These are phyloP conservation scores for Claviceps maximensis DNA, from an alignment of 2,329 filamentous ascomycete species.

Conservation along the genomic window DNA sequence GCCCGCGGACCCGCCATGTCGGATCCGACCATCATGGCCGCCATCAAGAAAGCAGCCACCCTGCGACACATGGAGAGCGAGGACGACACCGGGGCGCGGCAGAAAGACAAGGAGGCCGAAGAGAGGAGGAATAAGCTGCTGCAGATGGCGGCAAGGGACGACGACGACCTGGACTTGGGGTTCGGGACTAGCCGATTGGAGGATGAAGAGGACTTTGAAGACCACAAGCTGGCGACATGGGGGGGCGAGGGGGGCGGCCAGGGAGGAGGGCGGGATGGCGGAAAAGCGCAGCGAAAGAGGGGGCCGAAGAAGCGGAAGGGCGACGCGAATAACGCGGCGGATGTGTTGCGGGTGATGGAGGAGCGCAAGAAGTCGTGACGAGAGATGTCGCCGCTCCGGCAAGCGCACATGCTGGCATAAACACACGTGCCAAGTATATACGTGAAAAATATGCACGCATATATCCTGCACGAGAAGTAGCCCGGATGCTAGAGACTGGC, in stretches of 20 bases:
- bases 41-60: conserved; percentile 70
- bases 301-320: conserved; percentile 65
- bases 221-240: conserved; percentile 54
- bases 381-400: not conserved
- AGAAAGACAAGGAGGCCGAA: conserved; percentile 42
- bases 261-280: conserved; percentile 28
- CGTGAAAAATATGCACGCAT: no score
- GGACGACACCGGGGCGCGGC: conserved; percentile 21
- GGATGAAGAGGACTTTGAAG: conserved; percentile 74
- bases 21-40: conserved; percentile 70
- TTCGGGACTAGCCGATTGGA: conserved; percentile 81
- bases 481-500: no score
- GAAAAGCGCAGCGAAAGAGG: conserved; percentile 48
- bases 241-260: conserved; percentile 37
- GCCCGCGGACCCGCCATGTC: conserved; percentile 40
- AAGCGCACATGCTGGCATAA: no score
- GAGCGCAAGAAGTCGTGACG: conserved; percentile 28
- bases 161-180: conserved; percentile 85
- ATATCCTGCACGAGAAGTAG: no score
- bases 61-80: conserved; percentile 36
- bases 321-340: conserved; percentile 62
- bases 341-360: conserved; percentile 71
- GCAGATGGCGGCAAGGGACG: conserved; percentile 60
- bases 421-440: no score
- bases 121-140: conserved; percentile 64